Percentiles rank a stretch among this genome's conserved stretches.
Conservation (phyloP, 805 yeast species). For the Metschnikowia colocasiae region DNA sequence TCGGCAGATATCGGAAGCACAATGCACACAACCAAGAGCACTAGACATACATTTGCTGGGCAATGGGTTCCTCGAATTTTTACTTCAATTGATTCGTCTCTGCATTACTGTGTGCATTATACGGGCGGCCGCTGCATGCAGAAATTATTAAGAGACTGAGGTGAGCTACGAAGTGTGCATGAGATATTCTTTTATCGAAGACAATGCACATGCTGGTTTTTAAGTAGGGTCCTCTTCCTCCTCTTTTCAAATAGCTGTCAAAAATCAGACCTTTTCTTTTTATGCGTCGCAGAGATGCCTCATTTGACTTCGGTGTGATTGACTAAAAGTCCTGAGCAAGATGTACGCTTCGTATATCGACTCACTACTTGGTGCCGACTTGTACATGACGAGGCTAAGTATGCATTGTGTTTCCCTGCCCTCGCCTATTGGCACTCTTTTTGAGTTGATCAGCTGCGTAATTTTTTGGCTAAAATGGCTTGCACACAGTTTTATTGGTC, state of each 20-base stretch:
- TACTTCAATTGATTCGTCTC: background rate
- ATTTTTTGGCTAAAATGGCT: background rate
- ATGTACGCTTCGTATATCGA: background rate
- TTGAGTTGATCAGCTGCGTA: background rate
- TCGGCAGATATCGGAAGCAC: background rate
- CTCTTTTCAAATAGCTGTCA: background rate
- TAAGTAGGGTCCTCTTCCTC: background rate
- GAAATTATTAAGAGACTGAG: background rate
- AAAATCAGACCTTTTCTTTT: background rate
- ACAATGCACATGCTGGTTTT: background rate
- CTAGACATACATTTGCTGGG: background rate
- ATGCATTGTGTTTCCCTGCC: background rate
- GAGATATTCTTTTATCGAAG: background rate
- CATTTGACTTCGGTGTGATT: background rate
- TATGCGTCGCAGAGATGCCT: background rate
- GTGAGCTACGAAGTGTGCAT: background rate
- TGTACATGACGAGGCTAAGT: background rate
- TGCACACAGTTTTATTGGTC: background rate
- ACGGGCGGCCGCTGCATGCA: background rate
- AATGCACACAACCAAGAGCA: background rate
- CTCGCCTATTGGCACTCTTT: background rate
- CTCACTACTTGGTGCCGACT: background rate
- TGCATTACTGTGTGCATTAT: background rate
- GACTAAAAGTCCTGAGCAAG: background rate
- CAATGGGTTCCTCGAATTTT: background rate